These are phyloP conservation scores for Candida xyloterini DNA, from an alignment of 805 yeast genomes.

Conservation along the genomic window DNA sequence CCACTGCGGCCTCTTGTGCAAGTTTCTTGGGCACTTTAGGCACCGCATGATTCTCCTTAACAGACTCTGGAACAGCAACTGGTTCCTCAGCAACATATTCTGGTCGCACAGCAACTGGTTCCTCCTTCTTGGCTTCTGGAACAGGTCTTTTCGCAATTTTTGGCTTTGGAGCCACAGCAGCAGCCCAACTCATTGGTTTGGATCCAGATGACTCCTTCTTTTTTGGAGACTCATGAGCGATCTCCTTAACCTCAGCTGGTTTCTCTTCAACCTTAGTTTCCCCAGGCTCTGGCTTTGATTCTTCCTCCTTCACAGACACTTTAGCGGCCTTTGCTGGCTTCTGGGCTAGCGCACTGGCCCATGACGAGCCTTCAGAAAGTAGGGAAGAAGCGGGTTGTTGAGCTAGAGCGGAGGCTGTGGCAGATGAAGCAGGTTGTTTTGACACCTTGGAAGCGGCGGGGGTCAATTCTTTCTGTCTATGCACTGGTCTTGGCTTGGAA, in stretches of 20 bases:
- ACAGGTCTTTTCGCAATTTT: slow-evolving; percentile 24
- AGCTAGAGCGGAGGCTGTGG: slow-evolving; percentile 11
- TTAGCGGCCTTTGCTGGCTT: slow-evolving; percentile 21
- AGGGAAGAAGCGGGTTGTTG: slow-evolving; percentile 16
- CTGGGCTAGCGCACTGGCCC: slow-evolving; percentile 34
- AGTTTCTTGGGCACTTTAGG: slow-evolving; percentile 8
- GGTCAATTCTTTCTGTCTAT: slow-evolving; percentile 14
- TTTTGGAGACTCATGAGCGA: slow-evolving; percentile 3
- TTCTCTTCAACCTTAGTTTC: slow-evolving; percentile 8
- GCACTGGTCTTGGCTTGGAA: slow-evolving; percentile 16
- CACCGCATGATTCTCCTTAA: slow-evolving; percentile 8
- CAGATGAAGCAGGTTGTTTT: slow-evolving; percentile 3
- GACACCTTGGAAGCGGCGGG: slow-evolving; percentile 9
- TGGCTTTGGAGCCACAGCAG: slow-evolving; percentile 26
- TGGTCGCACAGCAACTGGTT: slow-evolving; percentile 8
- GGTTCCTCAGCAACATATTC: neutral
- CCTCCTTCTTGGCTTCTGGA: slow-evolving; percentile 17
- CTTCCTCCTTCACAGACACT: slow-evolving; percentile 13
- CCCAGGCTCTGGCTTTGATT: slow-evolving; percentile 12
- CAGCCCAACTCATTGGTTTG: slow-evolving; percentile 24
- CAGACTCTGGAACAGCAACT: slow-evolving; percentile 1
- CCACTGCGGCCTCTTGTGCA: slow-evolving; percentile 33
- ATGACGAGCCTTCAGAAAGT: slow-evolving; percentile 28
- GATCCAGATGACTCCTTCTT: slow-evolving; percentile 16
- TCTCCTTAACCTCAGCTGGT: slow-evolving; percentile 7